phyloP scores from a whole-genome alignment of 2,329 filamentous ascomycete genomes.

The Cladosporium velox region DNA sequence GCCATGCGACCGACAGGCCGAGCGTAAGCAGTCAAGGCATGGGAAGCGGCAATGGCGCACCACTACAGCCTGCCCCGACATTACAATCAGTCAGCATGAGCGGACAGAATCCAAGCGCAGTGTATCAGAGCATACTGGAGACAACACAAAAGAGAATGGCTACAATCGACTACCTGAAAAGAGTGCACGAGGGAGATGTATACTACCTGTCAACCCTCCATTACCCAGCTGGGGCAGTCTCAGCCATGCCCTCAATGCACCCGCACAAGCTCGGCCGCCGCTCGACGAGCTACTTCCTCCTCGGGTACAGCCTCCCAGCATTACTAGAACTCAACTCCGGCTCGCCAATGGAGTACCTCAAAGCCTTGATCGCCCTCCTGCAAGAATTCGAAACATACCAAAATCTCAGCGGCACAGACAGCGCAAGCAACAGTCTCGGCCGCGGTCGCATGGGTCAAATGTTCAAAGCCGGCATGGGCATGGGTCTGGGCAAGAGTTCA shows the following conservation, averaged over 20 bases:
- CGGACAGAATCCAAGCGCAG: slow-evolving; percentile 51
- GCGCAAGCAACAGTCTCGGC: slow-evolving; percentile 67
- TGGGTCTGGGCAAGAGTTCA: slow-evolving; percentile 39
- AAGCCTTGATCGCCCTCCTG: slow-evolving; percentile 80
- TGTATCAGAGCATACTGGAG: slow-evolving; percentile 75
- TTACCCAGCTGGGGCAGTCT: slow-evolving; percentile 79
- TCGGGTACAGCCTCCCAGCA: slow-evolving; percentile 86
- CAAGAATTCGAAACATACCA: slow-evolving; percentile 94
- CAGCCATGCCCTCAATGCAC: slow-evolving; percentile 83
- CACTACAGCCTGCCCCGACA: slow-evolving; percentile 26
- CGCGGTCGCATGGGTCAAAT: slow-evolving; percentile 68
- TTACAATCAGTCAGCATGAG: slow-evolving; percentile 19
- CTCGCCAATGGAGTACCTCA: slow-evolving; percentile 80
- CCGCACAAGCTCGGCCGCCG: slow-evolving; percentile 80
- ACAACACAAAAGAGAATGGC: slow-evolving; percentile 89
- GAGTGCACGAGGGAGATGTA: slow-evolving; percentile 88
- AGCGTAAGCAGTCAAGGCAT: slow-evolving; percentile 23
- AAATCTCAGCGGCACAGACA: slow-evolving; percentile 72
- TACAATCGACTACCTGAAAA: slow-evolving; percentile 87
- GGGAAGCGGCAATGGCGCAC: slow-evolving; percentile 25
- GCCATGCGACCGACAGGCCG: slow-evolving; percentile 12
- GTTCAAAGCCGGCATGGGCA: slow-evolving; percentile 50
- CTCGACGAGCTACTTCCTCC: slow-evolving; percentile 88
- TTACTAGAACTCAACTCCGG: slow-evolving; percentile 85
- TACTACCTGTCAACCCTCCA: slow-evolving; percentile 99